Conservation (phyloP, 495 filamentous ascomycete genomes). For the Penicillium chermesinum region DNA sequence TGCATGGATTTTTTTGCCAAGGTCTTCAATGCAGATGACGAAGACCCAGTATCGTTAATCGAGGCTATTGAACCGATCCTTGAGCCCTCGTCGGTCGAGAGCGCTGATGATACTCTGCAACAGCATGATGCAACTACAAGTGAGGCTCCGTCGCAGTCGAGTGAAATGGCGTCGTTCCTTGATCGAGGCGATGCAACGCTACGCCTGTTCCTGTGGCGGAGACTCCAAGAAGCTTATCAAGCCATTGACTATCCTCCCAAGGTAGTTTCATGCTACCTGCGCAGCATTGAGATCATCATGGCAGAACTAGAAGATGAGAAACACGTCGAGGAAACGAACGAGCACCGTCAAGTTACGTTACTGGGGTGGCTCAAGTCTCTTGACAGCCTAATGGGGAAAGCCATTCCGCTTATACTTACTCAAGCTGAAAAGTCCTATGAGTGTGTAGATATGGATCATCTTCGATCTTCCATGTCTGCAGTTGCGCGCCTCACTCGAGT, state of each 20-base stretch:
- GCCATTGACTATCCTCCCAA: slow-evolving; percentile 78
- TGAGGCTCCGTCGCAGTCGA: slow-evolving; percentile 36
- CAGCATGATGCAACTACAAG: slow-evolving; percentile 8
- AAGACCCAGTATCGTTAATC: slow-evolving; percentile 74
- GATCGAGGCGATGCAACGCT: slow-evolving; percentile 73
- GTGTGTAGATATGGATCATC: slow-evolving; percentile 72
- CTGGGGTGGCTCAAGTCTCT: slow-evolving; percentile 71
- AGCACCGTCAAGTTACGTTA: slow-evolving; percentile 61
- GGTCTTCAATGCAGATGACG: slow-evolving; percentile 62
- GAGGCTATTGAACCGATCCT: slow-evolving; percentile 90
- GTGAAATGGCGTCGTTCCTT: slow-evolving; percentile 79
- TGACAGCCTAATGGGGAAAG: slow-evolving; percentile 65
- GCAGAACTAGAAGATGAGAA: slow-evolving; percentile 60
- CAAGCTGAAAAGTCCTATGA: slow-evolving; percentile 66
- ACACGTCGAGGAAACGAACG: slow-evolving; percentile 54
- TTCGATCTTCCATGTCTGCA: slow-evolving; percentile 63
- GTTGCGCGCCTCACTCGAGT: slow-evolving; percentile 62
- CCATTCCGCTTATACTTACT: slow-evolving; percentile 59
- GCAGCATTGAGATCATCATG: slow-evolving; percentile 76
- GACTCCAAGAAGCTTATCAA: slow-evolving; percentile 80
- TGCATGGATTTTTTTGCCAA: slow-evolving; percentile 94
- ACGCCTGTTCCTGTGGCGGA: slow-evolving; percentile 79
- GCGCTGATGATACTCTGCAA: slow-evolving; percentile 15
- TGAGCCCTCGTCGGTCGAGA: slow-evolving; percentile 59
- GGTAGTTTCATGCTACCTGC: slow-evolving; percentile 77